Evolutionary conservation across 2,329 filamentous ascomycete genomes (phyloP).

Genomic region (Emericellopsis atlantica): DNA sequence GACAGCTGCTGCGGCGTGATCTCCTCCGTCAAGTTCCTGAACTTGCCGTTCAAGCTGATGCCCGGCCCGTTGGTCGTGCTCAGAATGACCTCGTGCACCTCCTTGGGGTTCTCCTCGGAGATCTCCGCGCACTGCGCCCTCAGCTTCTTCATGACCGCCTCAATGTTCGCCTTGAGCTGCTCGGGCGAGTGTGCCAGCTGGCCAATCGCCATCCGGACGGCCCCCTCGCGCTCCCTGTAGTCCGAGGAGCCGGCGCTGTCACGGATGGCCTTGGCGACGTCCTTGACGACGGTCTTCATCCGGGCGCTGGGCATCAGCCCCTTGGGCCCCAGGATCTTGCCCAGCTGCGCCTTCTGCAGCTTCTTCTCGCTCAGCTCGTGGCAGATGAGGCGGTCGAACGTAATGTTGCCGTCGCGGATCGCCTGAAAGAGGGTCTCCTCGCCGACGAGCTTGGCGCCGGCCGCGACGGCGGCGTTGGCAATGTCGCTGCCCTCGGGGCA

Average conservation of each 20-base stretch:
- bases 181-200: slow-evolving; percentile 83
- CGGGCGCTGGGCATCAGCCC: slow-evolving; percentile 89
- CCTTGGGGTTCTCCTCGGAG: slow-evolving; percentile 35
- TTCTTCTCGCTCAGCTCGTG: slow-evolving; percentile 67
- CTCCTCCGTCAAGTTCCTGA: slow-evolving; percentile 48
- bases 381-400: slow-evolving; percentile 84
- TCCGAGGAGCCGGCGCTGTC: slow-evolving; percentile 75
- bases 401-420: slow-evolving; percentile 60
- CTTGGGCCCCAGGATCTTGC: slow-evolving; percentile 71
- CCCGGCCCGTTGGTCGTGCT: slow-evolving; percentile 81
- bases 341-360: slow-evolving; percentile 70
- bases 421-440: slow-evolving; percentile 76
- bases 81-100: slow-evolving; percentile 54
- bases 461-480: slow-evolving; percentile 59
- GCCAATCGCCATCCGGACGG: slow-evolving; percentile 80
- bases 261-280: slow-evolving; percentile 61
- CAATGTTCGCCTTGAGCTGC: slow-evolving; percentile 75
- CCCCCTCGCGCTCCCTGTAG: slow-evolving; percentile 76
- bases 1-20: slow-evolving; percentile 39
- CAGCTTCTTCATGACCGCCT: slow-evolving; percentile 59
- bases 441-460: slow-evolving; percentile 73
- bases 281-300: slow-evolving; percentile 76
- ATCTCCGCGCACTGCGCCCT: slow-evolving; percentile 70
- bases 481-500: slow-evolving; percentile 69
- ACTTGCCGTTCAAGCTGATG: slow-evolving; percentile 73